Base-by-base conservation (phyloP, 2,329 filamentous ascomycete genomes). In the Sporothrix curviconia region DNA sequence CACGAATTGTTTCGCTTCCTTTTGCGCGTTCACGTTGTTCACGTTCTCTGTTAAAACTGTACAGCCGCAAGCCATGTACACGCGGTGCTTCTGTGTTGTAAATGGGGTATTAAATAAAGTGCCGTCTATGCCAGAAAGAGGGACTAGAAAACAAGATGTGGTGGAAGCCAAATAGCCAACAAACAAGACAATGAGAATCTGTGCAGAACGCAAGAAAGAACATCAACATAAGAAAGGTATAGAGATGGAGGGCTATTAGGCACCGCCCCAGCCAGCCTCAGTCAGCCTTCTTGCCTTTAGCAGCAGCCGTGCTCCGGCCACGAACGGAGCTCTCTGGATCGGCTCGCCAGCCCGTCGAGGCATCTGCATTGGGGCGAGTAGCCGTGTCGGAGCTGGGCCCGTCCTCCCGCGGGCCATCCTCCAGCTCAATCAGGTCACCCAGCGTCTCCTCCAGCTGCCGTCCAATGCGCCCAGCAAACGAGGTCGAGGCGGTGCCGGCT, bases 381-480 rank as follows among this genome's bases (percentile, higher is more conserved):
- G 17, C 22, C 22, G 30, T n/a, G n/a, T n/a, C n/a, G n/a, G n/a
- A n/a, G n/a, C 42, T 56, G 55, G 7, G 57, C 34, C 68, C 79
- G 61, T 84, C 81, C 54, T 84, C 80, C 65, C 78, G 80, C 22
- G 75, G 74, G 22, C 80, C 76, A 65, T 89, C 85, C 19, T 83
- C 78, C 60, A 91, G 74, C 68, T 91, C 87, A 66, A 91, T 91
- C 40, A 90, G 70, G 69, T 90, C 87, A 4, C 80, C 76, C 14
- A 80, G 68, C 15, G 76, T 76, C 19, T 74, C 72, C 7, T 73
- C 60, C 7, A 57, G 51, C 34, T 55, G 60, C 3, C 53, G 59
- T 4, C 59, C 58, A 5, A 60, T 56, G 0, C 60, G 60, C 12
- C 49, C 42, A 1, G 59, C 62, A 50, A 61, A 58, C 4, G 62